Evolutionary conservation across 2,329 filamentous ascomycete genomes (phyloP).

Genomic region (Aureobasidium subglaciale): DNA sequence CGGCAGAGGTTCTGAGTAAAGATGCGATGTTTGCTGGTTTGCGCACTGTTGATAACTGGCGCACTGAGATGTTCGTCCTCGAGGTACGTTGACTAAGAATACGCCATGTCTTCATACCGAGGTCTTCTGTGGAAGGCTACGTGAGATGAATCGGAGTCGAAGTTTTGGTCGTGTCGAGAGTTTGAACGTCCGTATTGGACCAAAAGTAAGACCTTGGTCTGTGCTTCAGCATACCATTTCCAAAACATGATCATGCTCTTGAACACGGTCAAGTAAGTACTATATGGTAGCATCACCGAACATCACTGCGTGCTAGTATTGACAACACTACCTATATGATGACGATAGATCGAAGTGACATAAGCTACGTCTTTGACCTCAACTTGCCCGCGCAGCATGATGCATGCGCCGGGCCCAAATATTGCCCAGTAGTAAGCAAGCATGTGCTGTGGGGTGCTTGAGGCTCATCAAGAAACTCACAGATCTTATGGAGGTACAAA

Average conservation of each 20-base stretch:
- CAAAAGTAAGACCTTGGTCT: constrained; percentile 10
- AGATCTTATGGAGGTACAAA: not conserved
- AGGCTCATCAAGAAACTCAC: not conserved
- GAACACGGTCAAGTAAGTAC: too few relatives aligned
- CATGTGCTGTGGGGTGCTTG: not conserved
- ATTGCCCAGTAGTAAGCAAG: too few relatives aligned
- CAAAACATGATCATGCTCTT: not conserved
- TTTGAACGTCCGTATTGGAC: not conserved
- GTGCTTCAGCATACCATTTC: constrained; percentile 7
- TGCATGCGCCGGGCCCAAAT: not conserved
- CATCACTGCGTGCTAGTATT: too few relatives aligned
- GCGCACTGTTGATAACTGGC: not conserved
- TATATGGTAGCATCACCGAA: too few relatives aligned
- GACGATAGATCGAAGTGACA: too few relatives aligned
- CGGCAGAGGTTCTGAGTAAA: not conserved
- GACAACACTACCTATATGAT: too few relatives aligned
- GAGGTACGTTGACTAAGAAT: not conserved
- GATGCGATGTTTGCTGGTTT: constrained; percentile 10
- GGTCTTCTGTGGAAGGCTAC: not conserved
- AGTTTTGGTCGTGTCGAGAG: not conserved
- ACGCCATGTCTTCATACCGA: constrained; percentile 12
- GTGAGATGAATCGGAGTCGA: not conserved
- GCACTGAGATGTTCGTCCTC: not conserved
- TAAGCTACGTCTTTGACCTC: too few relatives aligned
- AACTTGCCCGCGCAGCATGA: not conserved